Conservation (phyloP, 225 moss, liverwort and hornwort genomes). For the Ulota crispa region DNA sequence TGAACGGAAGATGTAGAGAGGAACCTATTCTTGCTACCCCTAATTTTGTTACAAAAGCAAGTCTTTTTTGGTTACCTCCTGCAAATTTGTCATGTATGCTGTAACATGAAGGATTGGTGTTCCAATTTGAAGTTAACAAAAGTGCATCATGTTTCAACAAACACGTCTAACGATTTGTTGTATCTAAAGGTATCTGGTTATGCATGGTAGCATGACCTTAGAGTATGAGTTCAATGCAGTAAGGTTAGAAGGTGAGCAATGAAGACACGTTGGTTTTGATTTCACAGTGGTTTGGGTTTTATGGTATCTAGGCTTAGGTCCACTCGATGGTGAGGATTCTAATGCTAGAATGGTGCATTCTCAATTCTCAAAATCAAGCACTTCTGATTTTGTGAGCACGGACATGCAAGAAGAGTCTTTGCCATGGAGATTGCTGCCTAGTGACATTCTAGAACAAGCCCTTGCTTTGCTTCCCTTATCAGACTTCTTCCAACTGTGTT, state of each 20-base stretch:
- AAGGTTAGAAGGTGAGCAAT: background rate
- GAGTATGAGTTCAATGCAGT: too few species aligned
- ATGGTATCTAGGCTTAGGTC: background rate
- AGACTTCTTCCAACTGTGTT: constrained; percentile 31
- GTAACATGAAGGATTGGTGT: background rate
- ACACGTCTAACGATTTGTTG: too few species aligned
- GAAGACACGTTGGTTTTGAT: background rate
- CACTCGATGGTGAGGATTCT: background rate
- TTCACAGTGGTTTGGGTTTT: constrained; percentile 4
- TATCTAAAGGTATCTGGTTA: background rate
- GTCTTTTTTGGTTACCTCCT: background rate
- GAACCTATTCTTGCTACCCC: too few species aligned
- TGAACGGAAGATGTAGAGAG: too few species aligned
- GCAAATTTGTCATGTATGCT: background rate
- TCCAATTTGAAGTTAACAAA: too few species aligned
- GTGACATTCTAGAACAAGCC: too few species aligned
- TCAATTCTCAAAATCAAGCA: background rate
- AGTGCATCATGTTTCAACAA: too few species aligned
- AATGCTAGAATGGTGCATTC: background rate
- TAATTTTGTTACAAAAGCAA: too few species aligned
- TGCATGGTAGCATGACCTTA: background rate
- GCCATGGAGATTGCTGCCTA: too few species aligned
- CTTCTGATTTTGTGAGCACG: background rate
- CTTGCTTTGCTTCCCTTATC: background rate
- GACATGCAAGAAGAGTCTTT: too few species aligned